Evolutionary conservation across 768 basidiomycete genomes (phyloP).

Genomic region (Mycena albidolilacea): DNA sequence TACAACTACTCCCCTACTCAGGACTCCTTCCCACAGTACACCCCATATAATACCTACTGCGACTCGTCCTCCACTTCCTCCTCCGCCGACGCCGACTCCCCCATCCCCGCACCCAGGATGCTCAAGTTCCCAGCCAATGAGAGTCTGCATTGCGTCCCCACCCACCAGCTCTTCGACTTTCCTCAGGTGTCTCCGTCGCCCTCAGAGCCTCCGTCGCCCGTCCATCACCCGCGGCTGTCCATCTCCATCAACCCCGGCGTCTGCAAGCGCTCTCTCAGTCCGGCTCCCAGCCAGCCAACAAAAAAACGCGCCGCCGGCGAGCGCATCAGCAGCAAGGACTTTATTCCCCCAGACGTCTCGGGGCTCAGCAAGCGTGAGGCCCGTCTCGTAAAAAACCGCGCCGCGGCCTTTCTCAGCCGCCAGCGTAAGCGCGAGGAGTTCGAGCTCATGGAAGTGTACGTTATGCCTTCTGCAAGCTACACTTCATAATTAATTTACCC

Average conservation of each 20-base stretch:
- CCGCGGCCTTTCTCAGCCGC: slow-evolving; percentile 91
- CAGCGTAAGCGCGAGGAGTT: slow-evolving; percentile 95
- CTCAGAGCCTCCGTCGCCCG: slow-evolving; percentile 51
- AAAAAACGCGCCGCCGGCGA: slow-evolving; percentile 64
- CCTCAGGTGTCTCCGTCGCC: slow-evolving; percentile 50
- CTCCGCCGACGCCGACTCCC: slow-evolving; percentile 65
- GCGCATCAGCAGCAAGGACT: slow-evolving; percentile 81
- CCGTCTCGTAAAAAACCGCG: slow-evolving; percentile 92
- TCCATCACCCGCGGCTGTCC: slow-evolving; percentile 49
- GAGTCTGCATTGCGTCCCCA: slow-evolving; percentile 74
- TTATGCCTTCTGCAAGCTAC: slow-evolving; percentile 45
- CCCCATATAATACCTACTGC: slow-evolving; percentile 61
- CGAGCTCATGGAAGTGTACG: slow-evolving; percentile 91
- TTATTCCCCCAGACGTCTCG: slow-evolving; percentile 89
- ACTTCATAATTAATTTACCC: slow-evolving; percentile 30
- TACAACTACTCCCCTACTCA: slow-evolving; percentile 56
- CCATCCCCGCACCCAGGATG: slow-evolving; percentile 58
- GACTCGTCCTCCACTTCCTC: slow-evolving; percentile 65
- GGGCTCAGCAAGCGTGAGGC: slow-evolving; percentile 93
- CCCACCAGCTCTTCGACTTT: slow-evolving; percentile 83
- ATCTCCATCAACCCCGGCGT: slow-evolving; percentile 54
- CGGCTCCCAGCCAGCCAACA: slow-evolving; percentile 54
- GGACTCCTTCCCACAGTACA: slow-evolving; percentile 52
- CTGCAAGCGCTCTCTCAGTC: slow-evolving; percentile 63
- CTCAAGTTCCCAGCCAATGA: slow-evolving; percentile 68